Base-by-base conservation (phyloP, 257 asterid species). In the Solanum pimpinellifolium region DNA sequence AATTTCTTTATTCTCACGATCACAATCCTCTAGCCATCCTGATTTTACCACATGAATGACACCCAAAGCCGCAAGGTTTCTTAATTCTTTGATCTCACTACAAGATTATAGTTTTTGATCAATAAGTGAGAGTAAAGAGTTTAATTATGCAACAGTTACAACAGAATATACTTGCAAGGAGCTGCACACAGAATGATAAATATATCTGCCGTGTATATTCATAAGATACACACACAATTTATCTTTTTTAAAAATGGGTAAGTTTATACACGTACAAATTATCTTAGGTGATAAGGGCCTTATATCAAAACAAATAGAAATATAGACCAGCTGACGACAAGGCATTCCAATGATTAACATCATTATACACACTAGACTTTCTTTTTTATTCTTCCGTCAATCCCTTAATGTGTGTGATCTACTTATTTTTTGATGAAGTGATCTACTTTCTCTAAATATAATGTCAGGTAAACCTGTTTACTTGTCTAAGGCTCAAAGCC, bases 11-110 rank as follows among this genome's bases (percentile, higher is more conserved):
- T 91, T 95, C 89, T 86, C 91, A 41, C 82, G 88, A 88, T 88
- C 90, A 90, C 99, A 96, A 84, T 97, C 98, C 91, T 95, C 98
- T 86, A 97, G 98, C 99, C 99, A 97, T 83, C 88, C 88, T 85
- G 93, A 85, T 90, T 93, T 95, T 59, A 97, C 98, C 59, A 96
- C 94, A 85, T 89, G 89, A 80, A 93, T 92, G 83, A 97, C 93
- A 87, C 99, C 99, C 89, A 93, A 88, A 88, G 98, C 93, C 84
- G 97, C 97, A 87, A 93, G 92, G 82, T 92, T 93, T 90, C 99
- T 92, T 86, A 93, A 85, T 90, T 97, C 96, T 93, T 92, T 95
- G 85, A 92, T 91, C 87, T 97, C 99, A 86, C 99, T 97, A 95
- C 95, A 92, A 86, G 89, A 90, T 88, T 69, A 85, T 72, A 69